Conservation (phyloP, 2,329 filamentous ascomycete species). For the Nemania sp. region DNA sequence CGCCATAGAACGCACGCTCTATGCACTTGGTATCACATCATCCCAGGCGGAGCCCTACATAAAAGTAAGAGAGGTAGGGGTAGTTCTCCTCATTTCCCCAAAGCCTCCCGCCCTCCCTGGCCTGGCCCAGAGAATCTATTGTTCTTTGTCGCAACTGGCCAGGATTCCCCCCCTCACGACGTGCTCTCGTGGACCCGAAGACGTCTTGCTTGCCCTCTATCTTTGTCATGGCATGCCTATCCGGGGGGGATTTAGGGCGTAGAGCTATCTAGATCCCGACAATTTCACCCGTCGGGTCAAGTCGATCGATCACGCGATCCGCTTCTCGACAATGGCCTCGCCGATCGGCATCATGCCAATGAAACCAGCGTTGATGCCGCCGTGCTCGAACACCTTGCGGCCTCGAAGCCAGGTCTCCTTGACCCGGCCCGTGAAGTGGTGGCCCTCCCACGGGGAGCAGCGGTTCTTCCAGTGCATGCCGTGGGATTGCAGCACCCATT, state of each 20-base stretch:
- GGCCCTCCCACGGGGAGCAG: slow-evolving; percentile 87
- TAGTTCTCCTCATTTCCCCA: slow-evolving; percentile 19
- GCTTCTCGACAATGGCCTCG: slow-evolving; percentile 64
- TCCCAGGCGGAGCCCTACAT: slow-evolving; percentile 6
- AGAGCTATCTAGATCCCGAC: no score
- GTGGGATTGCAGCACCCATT: slow-evolving; percentile 72
- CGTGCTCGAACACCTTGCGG: slow-evolving; percentile 71
- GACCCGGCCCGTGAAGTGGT: slow-evolving; percentile 76
- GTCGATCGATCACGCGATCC: slow-evolving; percentile 50
- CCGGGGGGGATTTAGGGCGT: neutral
- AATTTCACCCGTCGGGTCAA: neutral
- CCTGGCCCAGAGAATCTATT: neutral
- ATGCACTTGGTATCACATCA: slow-evolving; percentile 28
- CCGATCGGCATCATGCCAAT: slow-evolving; percentile 54
- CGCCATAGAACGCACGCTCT: slow-evolving; percentile 23
- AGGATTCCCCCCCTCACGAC: slow-evolving; percentile 13
- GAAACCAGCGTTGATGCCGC: slow-evolving; percentile 57
- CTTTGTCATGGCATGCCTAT: neutral
- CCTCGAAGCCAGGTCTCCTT: slow-evolving; percentile 86
- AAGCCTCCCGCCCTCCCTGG: neutral
- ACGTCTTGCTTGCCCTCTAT: no score
- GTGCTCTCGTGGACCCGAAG: neutral
- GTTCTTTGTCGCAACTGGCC: slow-evolving; percentile 9
- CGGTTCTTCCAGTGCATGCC: slow-evolving; percentile 96
- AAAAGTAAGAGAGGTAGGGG: neutral